Conservation (phyloP, 768 basidiomycete species). For the Podaxis sp. region DNA sequence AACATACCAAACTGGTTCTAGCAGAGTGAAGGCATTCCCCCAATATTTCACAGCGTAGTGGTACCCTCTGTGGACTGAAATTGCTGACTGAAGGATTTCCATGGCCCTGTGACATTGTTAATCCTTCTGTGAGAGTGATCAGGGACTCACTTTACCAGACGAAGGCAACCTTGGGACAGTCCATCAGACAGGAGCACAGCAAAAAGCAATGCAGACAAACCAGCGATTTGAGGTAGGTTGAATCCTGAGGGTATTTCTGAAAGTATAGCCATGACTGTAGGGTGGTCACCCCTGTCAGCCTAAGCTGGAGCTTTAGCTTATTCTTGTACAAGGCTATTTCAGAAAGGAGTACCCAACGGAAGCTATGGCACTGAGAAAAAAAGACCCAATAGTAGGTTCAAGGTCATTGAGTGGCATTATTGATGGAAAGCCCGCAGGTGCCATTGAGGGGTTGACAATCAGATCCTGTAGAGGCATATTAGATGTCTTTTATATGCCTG, state of each 20-base stretch:
- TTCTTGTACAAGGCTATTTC: neutral
- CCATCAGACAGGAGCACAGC: neutral
- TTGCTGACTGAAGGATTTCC: neutral
- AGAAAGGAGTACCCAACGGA: neutral
- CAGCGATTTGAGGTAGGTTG: neutral
- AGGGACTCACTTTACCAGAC: neutral
- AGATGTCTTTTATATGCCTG: too few species aligned
- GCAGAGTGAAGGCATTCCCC: neutral
- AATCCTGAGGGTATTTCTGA: neutral
- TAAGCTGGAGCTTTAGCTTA: neutral
- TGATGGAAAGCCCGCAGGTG: neutral
- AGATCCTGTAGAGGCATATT: too few species aligned
- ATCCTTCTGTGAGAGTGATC: too few species aligned
- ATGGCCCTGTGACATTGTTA: neutral
- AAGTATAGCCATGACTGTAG: constrained; percentile 8
- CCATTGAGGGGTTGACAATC: neutral
- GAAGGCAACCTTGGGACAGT: neutral
- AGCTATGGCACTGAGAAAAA: constrained; percentile 10
- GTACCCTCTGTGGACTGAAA: neutral
- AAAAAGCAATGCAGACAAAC: neutral
- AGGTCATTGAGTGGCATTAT: neutral
- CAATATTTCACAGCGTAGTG: constrained; percentile 1
- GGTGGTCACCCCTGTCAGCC: constrained; percentile 1
- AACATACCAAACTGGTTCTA: neutral
- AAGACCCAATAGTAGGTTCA: constrained; percentile 3